Conservation (phyloP, 163 green algal species). For the Volvox carteri region DNA sequence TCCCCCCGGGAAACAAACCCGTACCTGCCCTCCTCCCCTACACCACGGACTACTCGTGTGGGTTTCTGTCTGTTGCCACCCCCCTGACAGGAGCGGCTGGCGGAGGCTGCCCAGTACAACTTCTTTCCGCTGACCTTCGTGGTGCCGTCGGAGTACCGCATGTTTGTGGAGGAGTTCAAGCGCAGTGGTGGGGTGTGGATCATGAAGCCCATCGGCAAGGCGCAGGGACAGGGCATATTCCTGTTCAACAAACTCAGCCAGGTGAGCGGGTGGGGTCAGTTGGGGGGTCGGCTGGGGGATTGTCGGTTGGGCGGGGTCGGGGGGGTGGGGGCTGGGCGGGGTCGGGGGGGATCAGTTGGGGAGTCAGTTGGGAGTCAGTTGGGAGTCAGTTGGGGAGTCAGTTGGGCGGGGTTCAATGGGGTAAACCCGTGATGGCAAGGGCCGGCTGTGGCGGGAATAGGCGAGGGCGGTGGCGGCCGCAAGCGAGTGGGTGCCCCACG, state of each 20-base stretch:
- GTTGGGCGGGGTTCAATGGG: conserved; percentile 55
- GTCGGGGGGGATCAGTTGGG: no score
- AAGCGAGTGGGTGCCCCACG: no score
- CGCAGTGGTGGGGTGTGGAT: conserved; percentile 86
- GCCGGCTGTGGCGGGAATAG: no score
- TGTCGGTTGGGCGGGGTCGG: neutral
- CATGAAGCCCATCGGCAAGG: conserved; percentile 91
- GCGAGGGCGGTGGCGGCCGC: no score
- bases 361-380: no score
- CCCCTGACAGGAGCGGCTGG: conserved; percentile 54
- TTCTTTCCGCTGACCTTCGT: conserved; percentile 89
- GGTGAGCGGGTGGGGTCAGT: conserved; percentile 58
- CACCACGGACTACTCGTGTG: no score
- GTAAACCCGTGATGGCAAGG: neutral
- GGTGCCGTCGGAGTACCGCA: conserved; percentile 86
- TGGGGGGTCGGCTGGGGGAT: no score
- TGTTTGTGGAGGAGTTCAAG: conserved; percentile 93
- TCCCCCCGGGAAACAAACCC: no score
- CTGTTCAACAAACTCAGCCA: conserved; percentile 90
- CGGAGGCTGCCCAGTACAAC: conserved; percentile 73
- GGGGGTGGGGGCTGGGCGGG: conserved; percentile 36
- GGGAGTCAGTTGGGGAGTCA: no score
- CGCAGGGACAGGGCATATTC: conserved; percentile 91
- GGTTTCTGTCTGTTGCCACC: neutral
- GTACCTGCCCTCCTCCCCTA: no score